phyloP scores from a whole-genome alignment of 2,329 filamentous ascomycete species.

The Fusarium sp. region DNA sequence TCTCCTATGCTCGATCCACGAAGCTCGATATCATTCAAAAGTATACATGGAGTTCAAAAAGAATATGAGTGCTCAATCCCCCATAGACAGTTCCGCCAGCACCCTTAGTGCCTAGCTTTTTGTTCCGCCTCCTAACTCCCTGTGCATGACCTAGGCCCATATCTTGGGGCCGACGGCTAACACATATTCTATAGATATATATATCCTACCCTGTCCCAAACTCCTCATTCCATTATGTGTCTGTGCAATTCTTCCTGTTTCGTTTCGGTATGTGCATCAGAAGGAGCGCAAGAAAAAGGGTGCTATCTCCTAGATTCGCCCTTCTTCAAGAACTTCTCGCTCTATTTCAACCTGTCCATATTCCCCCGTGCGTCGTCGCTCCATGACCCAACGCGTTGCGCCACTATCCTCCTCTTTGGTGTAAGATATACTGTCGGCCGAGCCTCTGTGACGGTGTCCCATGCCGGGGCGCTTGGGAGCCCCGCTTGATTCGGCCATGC shows the following conservation, averaged over 20 bases:
- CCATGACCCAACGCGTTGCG: constrained; percentile 75
- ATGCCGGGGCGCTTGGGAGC: constrained; percentile 35
- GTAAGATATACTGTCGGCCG: constrained; percentile 77
- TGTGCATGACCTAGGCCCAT: constrained; percentile 4
- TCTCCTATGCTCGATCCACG: constrained; percentile 5
- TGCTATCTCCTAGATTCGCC: constrained; percentile 55
- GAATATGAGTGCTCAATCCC: background rate
- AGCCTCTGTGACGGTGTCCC: constrained; percentile 66
- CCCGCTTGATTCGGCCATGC: constrained; percentile 20
- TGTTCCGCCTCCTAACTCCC: constrained; percentile 10
- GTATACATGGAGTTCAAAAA: constrained; percentile 14
- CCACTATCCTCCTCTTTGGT: constrained; percentile 71
- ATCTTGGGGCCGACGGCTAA: constrained; percentile 7
- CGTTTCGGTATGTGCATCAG: constrained; percentile 21
- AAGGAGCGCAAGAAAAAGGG: constrained; percentile 1
- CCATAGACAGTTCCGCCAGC: constrained; percentile 25
- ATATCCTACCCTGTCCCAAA: constrained; percentile 34
- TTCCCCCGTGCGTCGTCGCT: constrained; percentile 74
- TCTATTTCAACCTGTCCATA: constrained; percentile 74
- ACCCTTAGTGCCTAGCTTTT: constrained; percentile 30
- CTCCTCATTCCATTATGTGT: constrained; percentile 27
- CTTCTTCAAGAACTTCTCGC: constrained; percentile 71
- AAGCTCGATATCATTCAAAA: constrained; percentile 1
- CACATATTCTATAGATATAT: constrained; percentile 25
- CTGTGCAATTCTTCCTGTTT: constrained; percentile 10